phyloP scores from a whole-genome alignment of 495 filamentous ascomycete genomes.

The Aspergillus carlsbadensis region DNA sequence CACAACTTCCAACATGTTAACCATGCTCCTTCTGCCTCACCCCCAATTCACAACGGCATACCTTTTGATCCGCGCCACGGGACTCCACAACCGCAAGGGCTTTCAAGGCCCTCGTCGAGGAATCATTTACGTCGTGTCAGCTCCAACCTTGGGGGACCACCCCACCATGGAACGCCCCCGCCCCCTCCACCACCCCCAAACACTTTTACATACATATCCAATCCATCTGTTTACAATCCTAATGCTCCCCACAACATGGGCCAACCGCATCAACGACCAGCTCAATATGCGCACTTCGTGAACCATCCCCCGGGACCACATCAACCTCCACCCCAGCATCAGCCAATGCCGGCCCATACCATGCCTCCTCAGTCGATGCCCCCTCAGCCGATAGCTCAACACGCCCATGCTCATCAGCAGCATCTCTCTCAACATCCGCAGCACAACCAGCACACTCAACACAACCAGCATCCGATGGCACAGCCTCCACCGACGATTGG shows the following conservation, averaged over 20 bases:
- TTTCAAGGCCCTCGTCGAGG: constrained; percentile 78
- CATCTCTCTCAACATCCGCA: constrained; percentile 45
- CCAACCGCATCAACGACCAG: constrained; percentile 40
- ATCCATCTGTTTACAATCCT: constrained; percentile 80
- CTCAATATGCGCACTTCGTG: constrained; percentile 48
- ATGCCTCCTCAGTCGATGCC: constrained; percentile 29
- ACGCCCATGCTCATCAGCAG: constrained; percentile 28
- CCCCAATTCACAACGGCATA: constrained; percentile 81
- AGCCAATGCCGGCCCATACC: constrained; percentile 33
- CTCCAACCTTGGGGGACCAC: constrained; percentile 70
- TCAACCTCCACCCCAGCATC: constrained; percentile 34
- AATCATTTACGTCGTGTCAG: constrained; percentile 74
- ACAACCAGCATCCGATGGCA: constrained; percentile 27
- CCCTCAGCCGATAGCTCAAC: constrained; percentile 32
- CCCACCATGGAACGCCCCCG: constrained; percentile 55
- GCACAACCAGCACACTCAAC: no score
- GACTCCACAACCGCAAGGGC: constrained; percentile 74
- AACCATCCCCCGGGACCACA: constrained; percentile 37
- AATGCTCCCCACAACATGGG: constrained; percentile 53
- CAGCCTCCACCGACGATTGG: constrained; percentile 37
- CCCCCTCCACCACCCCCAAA: constrained; percentile 64
- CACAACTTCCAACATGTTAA: constrained; percentile 75
- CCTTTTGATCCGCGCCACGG: constrained; percentile 69
- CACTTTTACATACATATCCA: constrained; percentile 80
- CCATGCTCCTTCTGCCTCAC: constrained; percentile 84